phyloP scores from a whole-genome alignment of 2,329 filamentous ascomycete species.

The Talaromyces sp. region DNA sequence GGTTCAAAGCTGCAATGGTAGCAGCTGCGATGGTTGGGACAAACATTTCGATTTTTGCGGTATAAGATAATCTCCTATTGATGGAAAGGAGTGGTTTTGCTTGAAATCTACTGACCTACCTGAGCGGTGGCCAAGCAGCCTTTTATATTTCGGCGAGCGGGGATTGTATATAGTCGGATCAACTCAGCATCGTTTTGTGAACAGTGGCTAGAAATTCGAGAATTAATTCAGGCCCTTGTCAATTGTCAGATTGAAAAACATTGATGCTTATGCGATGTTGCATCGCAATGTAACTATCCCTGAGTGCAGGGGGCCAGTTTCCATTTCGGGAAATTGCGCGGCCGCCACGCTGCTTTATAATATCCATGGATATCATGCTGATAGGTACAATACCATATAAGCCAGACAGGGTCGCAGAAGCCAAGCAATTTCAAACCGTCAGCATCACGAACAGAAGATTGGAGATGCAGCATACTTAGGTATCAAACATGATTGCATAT shows the following conservation, averaged over 20 bases:
- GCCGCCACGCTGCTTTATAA: too few species aligned
- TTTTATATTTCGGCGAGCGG: not conserved
- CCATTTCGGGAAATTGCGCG: not conserved
- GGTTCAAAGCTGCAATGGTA: conserved; percentile 3
- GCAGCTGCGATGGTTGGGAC: not conserved
- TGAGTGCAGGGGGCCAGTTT: not conserved
- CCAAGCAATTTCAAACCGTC: too few species aligned
- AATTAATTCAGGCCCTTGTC: not conserved
- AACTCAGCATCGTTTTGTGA: not conserved
- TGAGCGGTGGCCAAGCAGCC: not conserved
- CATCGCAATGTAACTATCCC: not conserved
- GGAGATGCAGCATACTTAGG: too few species aligned
- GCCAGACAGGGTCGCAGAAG: too few species aligned
- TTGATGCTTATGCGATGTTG: not conserved
- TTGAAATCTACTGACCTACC: not conserved
- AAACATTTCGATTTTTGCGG: not conserved
- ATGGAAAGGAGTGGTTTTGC: not conserved
- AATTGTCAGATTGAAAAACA: not conserved
- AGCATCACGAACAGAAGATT: too few species aligned
- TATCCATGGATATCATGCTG: too few species aligned
- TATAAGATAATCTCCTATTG: not conserved
- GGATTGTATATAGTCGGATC: not conserved
- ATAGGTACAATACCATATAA: too few species aligned
- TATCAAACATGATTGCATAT: too few species aligned
- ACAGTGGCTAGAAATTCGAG: not conserved